Conservation (phyloP, 2,329 filamentous ascomycete genomes). For the Thielaviopsis populi region DNA sequence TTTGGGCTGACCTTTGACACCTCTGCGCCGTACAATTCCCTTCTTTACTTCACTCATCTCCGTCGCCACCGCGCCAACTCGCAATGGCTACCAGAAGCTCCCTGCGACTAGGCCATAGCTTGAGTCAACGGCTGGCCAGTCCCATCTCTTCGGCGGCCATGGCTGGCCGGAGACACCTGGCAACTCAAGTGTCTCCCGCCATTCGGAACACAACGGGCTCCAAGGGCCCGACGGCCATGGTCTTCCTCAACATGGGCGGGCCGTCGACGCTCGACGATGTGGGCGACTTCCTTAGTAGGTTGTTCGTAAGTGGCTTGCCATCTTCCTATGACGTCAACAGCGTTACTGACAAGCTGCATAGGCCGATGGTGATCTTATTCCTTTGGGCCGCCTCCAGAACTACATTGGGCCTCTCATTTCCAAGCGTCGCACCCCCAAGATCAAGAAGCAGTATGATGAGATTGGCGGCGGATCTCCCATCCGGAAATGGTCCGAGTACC, state of each 20-base stretch:
- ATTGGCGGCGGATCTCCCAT: conserved; percentile 98
- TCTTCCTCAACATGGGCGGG: conserved; percentile 98
- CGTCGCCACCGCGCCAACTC: neutral
- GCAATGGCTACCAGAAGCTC: conserved; percentile 25
- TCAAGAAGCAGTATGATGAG: conserved; percentile 83
- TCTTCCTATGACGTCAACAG: conserved; percentile 15
- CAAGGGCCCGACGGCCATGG: conserved; percentile 86
- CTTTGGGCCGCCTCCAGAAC: conserved; percentile 77
- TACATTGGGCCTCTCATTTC: conserved; percentile 86
- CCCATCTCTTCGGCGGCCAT: conserved; percentile 20
- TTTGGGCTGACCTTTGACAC: neutral
- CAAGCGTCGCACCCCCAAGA: conserved; percentile 79
- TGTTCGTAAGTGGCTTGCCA: conserved; percentile 55
- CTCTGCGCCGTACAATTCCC: neutral
- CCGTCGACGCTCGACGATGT: conserved; percentile 82
- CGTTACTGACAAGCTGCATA: conserved; percentile 25
- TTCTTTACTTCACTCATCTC: neutral
- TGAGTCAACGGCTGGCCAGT: conserved; percentile 21
- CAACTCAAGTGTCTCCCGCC: conserved; percentile 50
- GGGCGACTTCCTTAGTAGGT: conserved; percentile 69
- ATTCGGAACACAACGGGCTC: conserved; percentile 58
- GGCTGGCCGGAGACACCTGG: conserved; percentile 22
- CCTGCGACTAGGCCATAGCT: conserved; percentile 17
- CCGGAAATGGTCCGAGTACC: conserved; percentile 93
- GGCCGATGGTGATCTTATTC: conserved; percentile 89